phyloP scores from a whole-genome alignment of 2,329 filamentous ascomycete species.

The Nothophoma quercina region DNA sequence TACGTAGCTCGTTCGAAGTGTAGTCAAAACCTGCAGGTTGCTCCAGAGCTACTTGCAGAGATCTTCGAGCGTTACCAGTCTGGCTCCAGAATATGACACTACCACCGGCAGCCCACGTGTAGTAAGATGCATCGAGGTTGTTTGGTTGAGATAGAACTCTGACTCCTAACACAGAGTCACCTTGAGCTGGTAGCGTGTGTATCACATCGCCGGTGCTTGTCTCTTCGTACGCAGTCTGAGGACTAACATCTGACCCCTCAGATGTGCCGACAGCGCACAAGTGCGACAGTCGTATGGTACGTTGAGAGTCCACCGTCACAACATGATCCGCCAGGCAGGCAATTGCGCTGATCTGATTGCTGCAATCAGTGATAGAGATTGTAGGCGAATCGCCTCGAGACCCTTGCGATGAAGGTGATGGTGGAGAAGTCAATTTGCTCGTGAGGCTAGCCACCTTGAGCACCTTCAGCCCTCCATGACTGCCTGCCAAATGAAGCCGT shows the following conservation, averaged over 20 bases:
- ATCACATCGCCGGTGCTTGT: conserved; percentile 40
- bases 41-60: conserved; percentile 74
- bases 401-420: conserved; percentile 42
- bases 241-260: neutral
- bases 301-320: conserved; percentile 72
- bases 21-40: conserved; percentile 58
- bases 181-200: conserved; percentile 63
- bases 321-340: conserved; percentile 48
- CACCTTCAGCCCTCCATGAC: conserved; percentile 63
- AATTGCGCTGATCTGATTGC: conserved; percentile 48
- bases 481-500: conserved; percentile 73
- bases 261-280: conserved; percentile 52
- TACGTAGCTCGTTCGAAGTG: conserved; percentile 65
- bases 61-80: conserved; percentile 72
- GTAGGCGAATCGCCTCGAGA: conserved; percentile 44
- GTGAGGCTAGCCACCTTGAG: conserved; percentile 51
- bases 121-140: conserved; percentile 72
- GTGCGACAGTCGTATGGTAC: conserved; percentile 70
- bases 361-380: conserved; percentile 34
- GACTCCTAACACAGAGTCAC: conserved; percentile 73
- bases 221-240: conserved; percentile 24
- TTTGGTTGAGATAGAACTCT: conserved; percentile 69
- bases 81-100: conserved; percentile 83
- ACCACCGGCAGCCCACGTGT: conserved; percentile 87
- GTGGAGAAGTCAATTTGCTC: conserved; percentile 39